Evolutionary conservation across 352 stramenopile species (phyloP), one percentile per base, ranked within the genome.

Genomic region (Phytophthora macrochlamydospora): DNA sequence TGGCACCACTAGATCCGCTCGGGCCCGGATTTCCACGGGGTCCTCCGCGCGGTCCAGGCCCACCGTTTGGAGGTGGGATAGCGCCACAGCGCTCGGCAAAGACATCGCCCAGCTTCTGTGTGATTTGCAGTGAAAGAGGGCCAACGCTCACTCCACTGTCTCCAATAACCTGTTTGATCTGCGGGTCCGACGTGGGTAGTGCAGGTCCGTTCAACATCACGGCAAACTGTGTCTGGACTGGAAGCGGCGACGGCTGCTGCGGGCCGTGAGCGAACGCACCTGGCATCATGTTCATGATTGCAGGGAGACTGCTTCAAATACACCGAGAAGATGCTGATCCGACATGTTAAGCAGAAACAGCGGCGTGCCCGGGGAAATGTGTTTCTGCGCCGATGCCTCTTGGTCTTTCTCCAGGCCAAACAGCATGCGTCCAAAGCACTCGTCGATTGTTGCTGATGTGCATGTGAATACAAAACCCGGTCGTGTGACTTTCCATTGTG

Each of bases 331-430:
- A 37, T 95, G 87, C n/a, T 81, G 79, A 55, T 95, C 88, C 38
- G 87, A 89, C 64, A 93, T 76, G 66, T 97, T 95, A 37, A 97
- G 69, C 38, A 97, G 62, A 54, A 95, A 96, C 28, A 97, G 59
- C n/a, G 88, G 85, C 13, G 83, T 92, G 14, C 90, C 90, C 1
- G 83, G 85, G n/a, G 67, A 65, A 11, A 97, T 74, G 28, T 92
- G 73, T 48, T 91, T 78, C 44, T 71, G 65, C 4, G 86, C 85
- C 11, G 90, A 37, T 8, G 71, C 48, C 32, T 96, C 89, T 6
- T 93, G 83, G n/a, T 95, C 87, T 24, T 81, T 83, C 1, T 74
- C 62, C 0, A 95, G 55, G 7, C 88, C 90, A 66, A 97, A 93
- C 0, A 97, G 55, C 81, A 95, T 91, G 4, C 90, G 82, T 1